phyloP scores from a whole-genome alignment of 1,284 basidiomycete genomes.

The Athelia psychrophila region DNA sequence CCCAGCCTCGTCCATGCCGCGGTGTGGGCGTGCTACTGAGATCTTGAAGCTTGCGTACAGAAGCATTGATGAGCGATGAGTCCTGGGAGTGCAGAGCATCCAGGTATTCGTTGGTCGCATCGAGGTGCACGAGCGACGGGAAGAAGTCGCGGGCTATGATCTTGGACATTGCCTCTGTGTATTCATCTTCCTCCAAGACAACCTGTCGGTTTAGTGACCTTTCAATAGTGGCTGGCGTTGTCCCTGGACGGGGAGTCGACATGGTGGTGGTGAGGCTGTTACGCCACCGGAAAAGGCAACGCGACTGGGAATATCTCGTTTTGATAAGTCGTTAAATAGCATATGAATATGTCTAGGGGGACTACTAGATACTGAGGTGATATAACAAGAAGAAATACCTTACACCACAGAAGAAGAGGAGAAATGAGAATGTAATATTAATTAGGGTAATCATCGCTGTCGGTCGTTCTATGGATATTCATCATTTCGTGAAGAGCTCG shows the following conservation, averaged over 20 bases:
- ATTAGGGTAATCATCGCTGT: no score
- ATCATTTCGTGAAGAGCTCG: no score
- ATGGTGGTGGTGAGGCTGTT: conserved; percentile 15
- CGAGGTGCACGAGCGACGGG: conserved; percentile 83
- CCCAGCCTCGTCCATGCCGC: conserved; percentile 28
- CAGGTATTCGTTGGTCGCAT: conserved; percentile 84
- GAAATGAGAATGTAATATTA: no score
- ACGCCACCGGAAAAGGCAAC: no score
- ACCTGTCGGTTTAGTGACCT: conserved; percentile 70
- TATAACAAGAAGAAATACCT: no score
- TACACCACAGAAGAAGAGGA: no score
- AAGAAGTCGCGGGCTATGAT: conserved; percentile 99
- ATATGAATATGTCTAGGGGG: no score
- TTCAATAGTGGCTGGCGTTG: conserved; percentile 20
- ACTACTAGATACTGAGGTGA: no score
- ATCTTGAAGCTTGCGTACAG: conserved; percentile 71
- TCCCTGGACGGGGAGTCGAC: conserved; percentile 11
- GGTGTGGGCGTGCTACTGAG: conserved; percentile 50
- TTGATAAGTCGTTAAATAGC: no score
- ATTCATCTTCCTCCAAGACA: conserved; percentile 94
- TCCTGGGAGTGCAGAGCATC: conserved; percentile 75
- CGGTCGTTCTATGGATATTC: no score
- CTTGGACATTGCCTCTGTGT: conserved; percentile 86
- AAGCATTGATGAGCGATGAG: conserved; percentile 66
- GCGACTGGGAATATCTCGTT: no score